Base-by-base conservation (phyloP, 1,284 basidiomycete species). In the Microbotryum intermedium region DNA sequence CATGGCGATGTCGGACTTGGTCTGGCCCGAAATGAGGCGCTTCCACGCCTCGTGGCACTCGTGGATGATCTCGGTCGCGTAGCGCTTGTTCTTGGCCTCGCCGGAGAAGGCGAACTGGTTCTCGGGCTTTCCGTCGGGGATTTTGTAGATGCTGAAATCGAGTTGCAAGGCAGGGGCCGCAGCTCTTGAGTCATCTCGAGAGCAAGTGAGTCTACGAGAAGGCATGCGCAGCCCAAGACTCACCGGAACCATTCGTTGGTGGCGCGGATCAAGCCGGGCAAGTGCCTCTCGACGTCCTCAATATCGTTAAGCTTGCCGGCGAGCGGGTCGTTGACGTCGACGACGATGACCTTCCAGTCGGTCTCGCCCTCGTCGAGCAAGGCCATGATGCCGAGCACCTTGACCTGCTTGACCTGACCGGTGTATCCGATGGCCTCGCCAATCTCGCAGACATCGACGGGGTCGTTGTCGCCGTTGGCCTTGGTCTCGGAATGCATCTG, bases 311-410 rank as follows among this genome's bases (percentile, higher is more conserved):
- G 83, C 78, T 94, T 91, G 73, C 87, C 80, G 39, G 95, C 95
- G 64, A 98, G 85, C 53, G 95, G 95, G 77, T 98, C 95, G 73
- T 87, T 85, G 71, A 97, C 83, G 75, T 98, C 95, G 69, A 98
- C 91, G 74, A 95, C 95, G 74, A 95, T 84, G 79, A 95, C 88
- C 79, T 97, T 97, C 92, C 92, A 97, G 81, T 97, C 92, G 70
- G 92, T 97, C 81, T 97, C 92, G 71, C 92, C 92, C 77, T 97
- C 92, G 74, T 97, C 92, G 70, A 97, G 85, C 60, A 99, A 83
- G 57, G 95, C 95, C 94, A 98, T 98, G 82, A 98, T 95, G 70
- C 95, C 95, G 74, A 99, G 90, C 67, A 98, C 90, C 82, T 99
- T 99, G 84, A 99, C 95, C 79, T 98, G 95, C 82, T 99, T 99